Percentiles rank a stretch among this genome's conserved stretches.
phyloP scores from a whole-genome alignment of 2,329 filamentous ascomycete species.

The Dothideomycetes sp. region DNA sequence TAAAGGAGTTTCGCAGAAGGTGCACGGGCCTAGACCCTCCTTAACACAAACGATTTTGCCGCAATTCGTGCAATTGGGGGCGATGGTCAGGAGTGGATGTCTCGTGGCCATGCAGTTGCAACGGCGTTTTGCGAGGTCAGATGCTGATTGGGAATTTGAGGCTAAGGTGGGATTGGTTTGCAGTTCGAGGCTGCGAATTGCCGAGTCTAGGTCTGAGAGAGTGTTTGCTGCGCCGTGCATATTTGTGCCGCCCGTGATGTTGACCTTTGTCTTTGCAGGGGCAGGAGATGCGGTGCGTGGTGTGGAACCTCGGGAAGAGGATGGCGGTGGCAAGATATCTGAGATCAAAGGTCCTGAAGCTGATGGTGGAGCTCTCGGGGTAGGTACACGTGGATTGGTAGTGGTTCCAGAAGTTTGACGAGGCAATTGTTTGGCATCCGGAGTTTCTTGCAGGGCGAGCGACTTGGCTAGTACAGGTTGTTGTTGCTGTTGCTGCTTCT shows the following conservation, averaged over 20 bases:
- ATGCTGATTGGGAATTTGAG: slow-evolving; percentile 30
- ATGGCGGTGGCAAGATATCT: slow-evolving; percentile 43
- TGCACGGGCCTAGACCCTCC: slow-evolving; percentile 88
- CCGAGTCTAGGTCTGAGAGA: slow-evolving; percentile 59
- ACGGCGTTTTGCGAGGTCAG: slow-evolving; percentile 50
- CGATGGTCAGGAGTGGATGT: slow-evolving; percentile 81
- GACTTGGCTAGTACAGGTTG: slow-evolving; percentile 34
- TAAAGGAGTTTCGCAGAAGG: slow-evolving; percentile 71
- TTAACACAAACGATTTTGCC: slow-evolving; percentile 94
- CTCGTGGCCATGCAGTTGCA: slow-evolving; percentile 84
- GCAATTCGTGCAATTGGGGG: slow-evolving; percentile 84
- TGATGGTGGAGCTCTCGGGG: slow-evolving; percentile 51
- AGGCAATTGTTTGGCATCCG: slow-evolving; percentile 38
- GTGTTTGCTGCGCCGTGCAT: slow-evolving; percentile 75
- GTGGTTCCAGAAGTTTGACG: slow-evolving; percentile 37
- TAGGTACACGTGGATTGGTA: slow-evolving; percentile 32
- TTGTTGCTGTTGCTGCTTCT: slow-evolving; percentile 28
- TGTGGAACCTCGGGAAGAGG: slow-evolving; percentile 30
- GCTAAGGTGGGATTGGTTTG: slow-evolving; percentile 71
- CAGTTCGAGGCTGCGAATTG: slow-evolving; percentile 83
- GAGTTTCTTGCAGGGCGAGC: slow-evolving; percentile 43
- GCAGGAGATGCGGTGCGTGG: slow-evolving; percentile 43
- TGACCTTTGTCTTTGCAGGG: slow-evolving; percentile 52
- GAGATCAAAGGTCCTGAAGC: slow-evolving; percentile 74
- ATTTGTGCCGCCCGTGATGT: slow-evolving; percentile 65